Base-by-base conservation (phyloP, 306 rosid genomes). In the Comarum palustre region DNA sequence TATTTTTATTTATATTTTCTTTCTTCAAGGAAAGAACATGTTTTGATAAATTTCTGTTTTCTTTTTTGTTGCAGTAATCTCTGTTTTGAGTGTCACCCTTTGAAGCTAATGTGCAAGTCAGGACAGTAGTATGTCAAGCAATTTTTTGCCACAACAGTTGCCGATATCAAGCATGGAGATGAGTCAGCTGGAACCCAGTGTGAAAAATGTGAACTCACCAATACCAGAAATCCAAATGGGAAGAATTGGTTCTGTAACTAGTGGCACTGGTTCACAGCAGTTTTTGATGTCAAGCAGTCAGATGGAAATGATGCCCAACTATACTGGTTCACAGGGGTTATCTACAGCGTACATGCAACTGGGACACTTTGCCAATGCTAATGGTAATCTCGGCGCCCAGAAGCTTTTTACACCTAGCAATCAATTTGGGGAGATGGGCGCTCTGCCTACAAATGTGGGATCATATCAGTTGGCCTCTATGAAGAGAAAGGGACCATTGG, bases 401-500 rank as follows among this genome's bases (percentile, higher is more conserved):
- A 86, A 81, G 32, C 20, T 77, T 66, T 62, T 51, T 55, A 25
- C 69, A 42, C 80, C 88, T 8, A 66, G 48, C 72, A 73, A 47
- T 73, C 91, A 78, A 70, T 47, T 81, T 27, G 77, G 85, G 78
- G 81, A 81, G 68, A 67, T 79, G 78, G 90, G 84, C 69, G 66
- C 43, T 20, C 29, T 62, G 84, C 24, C 43, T 27, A 77, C 71
- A 64, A 62, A 73, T 67, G 29, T 68, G 54, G 89, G 81, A 29
- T 68, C 71, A 20, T 84, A 80, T 69, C 84, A 85, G 61, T 65
- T 84, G 11, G 74, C 82, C 22, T 66, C 87, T 8, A 82, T 78
- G 67, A 94, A 94, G 91, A 86, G 97, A 52, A 94, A 91, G 88
- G 87, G 86, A 10, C 73, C 85, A 0, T 12, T 38, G 58, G 99